A percentile compares a stretch with the other conserved stretches of the same genome.
Conservation (phyloP, 2,329 filamentous ascomycete genomes). For the Metarhizium humberi region DNA sequence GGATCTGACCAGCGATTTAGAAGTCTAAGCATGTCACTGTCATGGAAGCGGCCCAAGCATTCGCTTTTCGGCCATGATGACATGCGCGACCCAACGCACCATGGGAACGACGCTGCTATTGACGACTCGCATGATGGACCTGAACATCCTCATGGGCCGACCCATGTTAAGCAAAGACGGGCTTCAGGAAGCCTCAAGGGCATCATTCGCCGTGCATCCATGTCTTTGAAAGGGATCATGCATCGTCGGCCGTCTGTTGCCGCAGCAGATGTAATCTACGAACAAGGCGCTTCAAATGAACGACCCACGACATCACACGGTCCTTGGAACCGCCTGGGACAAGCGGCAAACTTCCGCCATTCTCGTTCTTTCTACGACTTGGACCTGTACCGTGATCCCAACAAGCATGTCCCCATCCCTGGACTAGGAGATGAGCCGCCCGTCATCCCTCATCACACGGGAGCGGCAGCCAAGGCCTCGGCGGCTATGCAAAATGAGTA, state of each 20-base stretch:
- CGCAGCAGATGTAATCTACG: constrained; percentile 18
- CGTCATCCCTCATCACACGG: constrained; percentile 49
- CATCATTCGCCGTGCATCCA: constrained; percentile 45
- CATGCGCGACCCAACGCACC: constrained; percentile 16
- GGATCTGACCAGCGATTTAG: constrained; percentile 29
- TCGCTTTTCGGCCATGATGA: constrained; percentile 26
- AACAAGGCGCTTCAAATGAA: constrained; percentile 15
- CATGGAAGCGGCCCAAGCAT: constrained; percentile 40
- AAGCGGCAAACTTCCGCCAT: constrained; percentile 41
- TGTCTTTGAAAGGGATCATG: constrained; percentile 44
- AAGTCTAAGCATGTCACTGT: constrained; percentile 40
- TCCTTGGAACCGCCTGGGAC: constrained; percentile 41
- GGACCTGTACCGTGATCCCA: constrained; percentile 19
- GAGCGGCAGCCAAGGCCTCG: constrained; percentile 52
- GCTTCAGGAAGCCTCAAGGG: constrained; percentile 33
- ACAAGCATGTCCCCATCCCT: constrained; percentile 31
- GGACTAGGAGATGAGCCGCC: constrained; percentile 46
- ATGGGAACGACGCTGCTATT: constrained; percentile 21
- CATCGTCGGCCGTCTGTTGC: constrained; percentile 36
- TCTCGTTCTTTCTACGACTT: constrained; percentile 35
- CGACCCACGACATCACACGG: constrained; percentile 39
- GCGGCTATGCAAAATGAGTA: constrained; percentile 50
- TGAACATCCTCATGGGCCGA: constrained; percentile 12
- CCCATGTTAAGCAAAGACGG: constrained; percentile 16
- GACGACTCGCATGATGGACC: constrained; percentile 20